phyloP scores from a whole-genome alignment of 2,329 filamentous ascomycete species.

The Cordyceps cicadae region DNA sequence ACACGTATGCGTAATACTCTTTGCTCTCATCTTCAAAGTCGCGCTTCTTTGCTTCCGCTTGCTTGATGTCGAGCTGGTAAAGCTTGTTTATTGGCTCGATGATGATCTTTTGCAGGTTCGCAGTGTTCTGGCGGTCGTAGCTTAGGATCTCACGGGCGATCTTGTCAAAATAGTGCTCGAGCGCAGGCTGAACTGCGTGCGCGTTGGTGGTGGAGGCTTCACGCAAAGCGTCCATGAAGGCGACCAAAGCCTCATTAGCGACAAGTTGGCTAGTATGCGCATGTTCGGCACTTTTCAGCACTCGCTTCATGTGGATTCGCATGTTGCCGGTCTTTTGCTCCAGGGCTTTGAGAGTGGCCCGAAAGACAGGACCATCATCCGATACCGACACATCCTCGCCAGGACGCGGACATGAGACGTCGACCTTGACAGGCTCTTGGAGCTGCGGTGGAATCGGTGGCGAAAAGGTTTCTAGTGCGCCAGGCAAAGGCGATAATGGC shows the following conservation, averaged over 20 bases:
- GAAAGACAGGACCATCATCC: constrained; percentile 90
- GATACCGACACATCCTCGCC: constrained; percentile 76
- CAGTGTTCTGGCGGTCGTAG: constrained; percentile 78
- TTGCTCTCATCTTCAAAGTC: constrained; percentile 99
- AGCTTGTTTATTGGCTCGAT: constrained; percentile 89
- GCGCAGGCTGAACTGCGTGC: constrained; percentile 90
- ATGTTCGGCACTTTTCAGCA: constrained; percentile 87
- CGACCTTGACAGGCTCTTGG: constrained; percentile 63
- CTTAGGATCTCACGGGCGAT: constrained; percentile 82
- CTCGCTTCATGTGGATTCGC: constrained; percentile 90
- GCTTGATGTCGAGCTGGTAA: constrained; percentile 94
- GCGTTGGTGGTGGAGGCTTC: constrained; percentile 87
- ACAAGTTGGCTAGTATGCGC: constrained; percentile 70
- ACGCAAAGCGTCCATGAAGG: constrained; percentile 76
- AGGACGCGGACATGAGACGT: constrained; percentile 77
- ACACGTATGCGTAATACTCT: constrained; percentile 94
- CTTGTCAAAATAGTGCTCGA: constrained; percentile 97
- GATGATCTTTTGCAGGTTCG: constrained; percentile 82
- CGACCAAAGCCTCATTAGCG: constrained; percentile 76
- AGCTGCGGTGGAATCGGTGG: constrained; percentile 18
- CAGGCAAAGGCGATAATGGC: constrained; percentile 42
- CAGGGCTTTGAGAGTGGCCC: constrained; percentile 90
- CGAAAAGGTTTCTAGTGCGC: constrained; percentile 27
- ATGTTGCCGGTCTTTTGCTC: constrained; percentile 96
- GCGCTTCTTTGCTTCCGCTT: constrained; percentile 91